Conservation (phyloP, 2,329 filamentous ascomycete genomes). For the Monilinia aucupariae region DNA sequence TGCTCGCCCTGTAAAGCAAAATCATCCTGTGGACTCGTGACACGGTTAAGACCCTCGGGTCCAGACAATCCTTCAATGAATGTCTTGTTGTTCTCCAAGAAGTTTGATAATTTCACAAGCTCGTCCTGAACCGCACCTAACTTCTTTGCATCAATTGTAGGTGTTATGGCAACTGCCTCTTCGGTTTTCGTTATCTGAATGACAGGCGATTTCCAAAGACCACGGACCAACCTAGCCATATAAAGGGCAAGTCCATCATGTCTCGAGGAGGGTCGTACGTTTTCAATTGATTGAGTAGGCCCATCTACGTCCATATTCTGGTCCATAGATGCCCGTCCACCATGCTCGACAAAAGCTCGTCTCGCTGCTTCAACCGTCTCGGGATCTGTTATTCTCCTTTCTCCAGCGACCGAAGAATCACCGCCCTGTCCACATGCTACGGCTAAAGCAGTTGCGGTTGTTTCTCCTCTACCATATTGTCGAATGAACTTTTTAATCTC, state of each 20-base stretch:
- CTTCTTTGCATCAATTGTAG: slow-evolving; percentile 62
- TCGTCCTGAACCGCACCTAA: slow-evolving; percentile 73
- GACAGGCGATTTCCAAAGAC: slow-evolving; percentile 78
- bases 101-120: slow-evolving; percentile 70
- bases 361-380: slow-evolving; percentile 80
- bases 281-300: slow-evolving; percentile 65
- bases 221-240: slow-evolving; percentile 78
- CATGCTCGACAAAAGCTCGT: slow-evolving; percentile 85
- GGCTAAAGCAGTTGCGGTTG: slow-evolving; percentile 82
- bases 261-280: slow-evolving; percentile 79
- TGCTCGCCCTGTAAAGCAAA: slow-evolving; percentile 90
- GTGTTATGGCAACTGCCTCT: slow-evolving; percentile 57
- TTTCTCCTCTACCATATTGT: slow-evolving; percentile 82
- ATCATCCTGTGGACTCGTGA: slow-evolving; percentile 80
- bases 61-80: slow-evolving; percentile 94
- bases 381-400: slow-evolving; percentile 70
- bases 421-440: slow-evolving; percentile 92
- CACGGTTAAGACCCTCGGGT: slow-evolving; percentile 74
- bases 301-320: slow-evolving; percentile 64
- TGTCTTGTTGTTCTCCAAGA: slow-evolving; percentile 79
- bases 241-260: slow-evolving; percentile 87
- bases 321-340: slow-evolving; percentile 77
- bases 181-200: slow-evolving; percentile 52
- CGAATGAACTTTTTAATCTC: slow-evolving; percentile 80
- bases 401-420: slow-evolving; percentile 60